Evolutionary conservation across 257 asterid species (phyloP), one percentile per base, ranked within the genome.

Genomic region (Striga asiatica): DNA sequence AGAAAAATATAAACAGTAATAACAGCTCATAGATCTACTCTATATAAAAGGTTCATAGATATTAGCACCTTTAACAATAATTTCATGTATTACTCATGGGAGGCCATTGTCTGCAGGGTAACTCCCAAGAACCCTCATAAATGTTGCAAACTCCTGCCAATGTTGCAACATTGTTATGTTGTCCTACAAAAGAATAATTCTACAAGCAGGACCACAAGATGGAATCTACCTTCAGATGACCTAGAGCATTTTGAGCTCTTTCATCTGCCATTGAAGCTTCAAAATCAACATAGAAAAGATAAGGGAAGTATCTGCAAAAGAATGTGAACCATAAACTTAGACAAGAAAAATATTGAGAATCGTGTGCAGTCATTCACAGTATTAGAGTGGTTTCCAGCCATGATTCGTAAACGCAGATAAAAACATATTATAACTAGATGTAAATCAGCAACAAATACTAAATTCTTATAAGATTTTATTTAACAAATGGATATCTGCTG

Each of bases 231-330:
- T 92, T 78, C 31, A 88, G 77, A 78, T 92, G 88, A 19, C 83
- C 78, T 57, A 92, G 91, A 67, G 99, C 99, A 79, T 92, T 85
- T 77, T 92, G 99, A 68, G 99, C 91, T 65, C 83, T 85, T 77
- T 83, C 87, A 54, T 92, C 99, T 23, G 99, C 99, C 96, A 88
- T 92, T 63, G 99, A 92, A 66, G 97, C 96, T 76, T 92, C 97
- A 62, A 92, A 92, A 78, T 92, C 99, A 48, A 92, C 91, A 62
- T 88, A 92, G 78, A 92, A 92, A 65, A 92, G 88, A 81, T 92
- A 92, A 13, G 97, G 97, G 64, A 92, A 92, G 66, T 79, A 73
- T 61, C 97, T 92, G 91, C 66, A 51, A 61, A 41, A 65, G 43
- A 54, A 69, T 9, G 56, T 11, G 7, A 54, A 23, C 5, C 7